A percentile compares a stretch with the other conserved stretches of the same genome.
These are phyloP conservation scores for Sphaerostilbella broomeana DNA, from an alignment of 2,329 filamentous ascomycete species.

Conservation along the genomic window DNA sequence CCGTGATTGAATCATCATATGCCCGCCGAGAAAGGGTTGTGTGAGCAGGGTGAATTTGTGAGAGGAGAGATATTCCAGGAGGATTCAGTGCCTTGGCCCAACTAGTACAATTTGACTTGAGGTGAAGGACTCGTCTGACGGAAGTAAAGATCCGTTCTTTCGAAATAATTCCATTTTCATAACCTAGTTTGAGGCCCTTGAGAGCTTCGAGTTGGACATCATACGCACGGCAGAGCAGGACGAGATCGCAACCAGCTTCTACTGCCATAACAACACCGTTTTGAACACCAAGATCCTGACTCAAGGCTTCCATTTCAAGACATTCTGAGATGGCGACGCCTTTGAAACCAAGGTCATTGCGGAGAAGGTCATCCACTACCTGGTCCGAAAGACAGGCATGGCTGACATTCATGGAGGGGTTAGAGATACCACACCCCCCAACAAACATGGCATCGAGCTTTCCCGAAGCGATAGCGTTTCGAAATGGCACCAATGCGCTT, in stretches of 20 bases:
- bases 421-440: conserved; percentile 87
- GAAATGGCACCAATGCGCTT: conserved; percentile 86
- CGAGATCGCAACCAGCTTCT: conserved; percentile 88
- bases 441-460: conserved; percentile 89
- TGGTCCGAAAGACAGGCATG: conserved; percentile 91
- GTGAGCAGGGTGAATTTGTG: conserved; percentile 76
- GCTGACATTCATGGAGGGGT: conserved; percentile 87
- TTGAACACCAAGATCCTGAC: conserved; percentile 93
- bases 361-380: conserved; percentile 81
- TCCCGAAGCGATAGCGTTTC: conserved; percentile 79
- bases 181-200: conserved; percentile 77
- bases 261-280: conserved; percentile 97
- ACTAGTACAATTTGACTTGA: conserved; percentile 81
- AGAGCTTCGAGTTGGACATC: conserved; percentile 88
- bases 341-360: conserved; percentile 82
- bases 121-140: conserved; percentile 64
- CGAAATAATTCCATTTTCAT: conserved; percentile 85
- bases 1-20: conserved; percentile 88
- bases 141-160: conserved; percentile 75
- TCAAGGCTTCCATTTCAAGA: conserved; percentile 91
- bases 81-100: conserved; percentile 92
- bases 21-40: conserved; percentile 73
- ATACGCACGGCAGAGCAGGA: conserved; percentile 82
- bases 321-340: conserved; percentile 95
- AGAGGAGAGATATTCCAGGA: conserved; percentile 67